Base-by-base conservation (phyloP, 2,329 filamentous ascomycete species). In the Colletotrichum sp. region DNA sequence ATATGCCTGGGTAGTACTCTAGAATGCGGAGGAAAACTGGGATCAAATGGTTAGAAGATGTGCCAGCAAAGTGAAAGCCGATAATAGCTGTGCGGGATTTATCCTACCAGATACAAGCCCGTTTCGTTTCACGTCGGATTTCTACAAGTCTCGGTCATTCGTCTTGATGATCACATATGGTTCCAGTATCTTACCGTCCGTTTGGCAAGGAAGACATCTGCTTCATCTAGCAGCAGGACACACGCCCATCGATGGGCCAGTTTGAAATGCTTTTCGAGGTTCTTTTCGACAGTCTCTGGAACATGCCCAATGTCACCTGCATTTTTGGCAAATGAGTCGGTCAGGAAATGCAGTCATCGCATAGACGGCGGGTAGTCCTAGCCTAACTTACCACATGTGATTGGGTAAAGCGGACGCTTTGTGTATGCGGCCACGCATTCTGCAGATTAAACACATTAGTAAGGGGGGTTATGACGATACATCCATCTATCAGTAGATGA, bases 1-100 rank as follows among this genome's bases (percentile, higher is more conserved):
- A 81, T 24, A 87, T 83, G 51, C 87, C 87, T 3, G 82, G 82
- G 79, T 87, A 88, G 78, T 88, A 88, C 79, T 88, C 86, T 66
- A 88, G 82, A 0, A 84, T 85, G 18, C 86, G 84, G 24, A 88
- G 79, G 79, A 88, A 88, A 65, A 87, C 67, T 69, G 16, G 15
- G 12, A 18, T 7, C 9, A 9, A 8, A 21, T 18, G 1, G 1
- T 63, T 15, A 63, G 66, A 18, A 24, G 5, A 43, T n/a, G 4
- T 43, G 16, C 36, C 4, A 18, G 18, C 8, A 3, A 43, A 43
- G 8, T 0, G 24, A 4, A 24, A 24, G 24, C 24, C 36, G 16
- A 43, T 8, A 16, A 4, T 8, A 43, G 36, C 36, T 43, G 36
- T 18, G 8, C 36, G 16, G 38, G 4, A 43, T 11, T 15, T 7